Evolutionary conservation across 2,329 filamentous ascomycete species (phyloP).

Genomic region (Rutstroemia sydowiana): DNA sequence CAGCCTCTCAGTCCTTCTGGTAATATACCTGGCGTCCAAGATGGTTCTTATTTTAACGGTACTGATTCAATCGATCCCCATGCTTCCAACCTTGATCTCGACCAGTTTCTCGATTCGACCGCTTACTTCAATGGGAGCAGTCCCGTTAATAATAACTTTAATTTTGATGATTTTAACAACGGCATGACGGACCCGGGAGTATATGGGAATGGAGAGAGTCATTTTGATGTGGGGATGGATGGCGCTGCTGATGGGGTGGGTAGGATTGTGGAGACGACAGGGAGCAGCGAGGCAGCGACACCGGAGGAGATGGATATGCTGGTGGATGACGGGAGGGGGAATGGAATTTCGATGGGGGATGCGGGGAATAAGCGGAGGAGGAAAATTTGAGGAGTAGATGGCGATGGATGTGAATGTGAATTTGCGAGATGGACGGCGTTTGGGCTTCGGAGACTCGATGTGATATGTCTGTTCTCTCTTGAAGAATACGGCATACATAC

Average conservation of each 20-base stretch:
- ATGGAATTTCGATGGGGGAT: not conserved
- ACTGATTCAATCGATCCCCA: slow-evolving; percentile 30
- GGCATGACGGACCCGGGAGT: not conserved
- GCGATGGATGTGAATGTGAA: not conserved
- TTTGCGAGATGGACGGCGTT: not conserved
- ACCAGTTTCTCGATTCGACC: slow-evolving; percentile 40
- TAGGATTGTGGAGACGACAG: slow-evolving; percentile 17
- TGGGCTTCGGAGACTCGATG: too few relatives aligned
- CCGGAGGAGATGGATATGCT: slow-evolving; percentile 10
- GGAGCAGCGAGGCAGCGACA: slow-evolving; percentile 18
- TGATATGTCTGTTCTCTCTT: too few relatives aligned
- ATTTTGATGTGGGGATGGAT: slow-evolving; percentile 28
- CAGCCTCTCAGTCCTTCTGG: slow-evolving; percentile 76
- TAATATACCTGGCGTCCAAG: slow-evolving; percentile 62
- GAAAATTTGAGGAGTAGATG: not conserved
- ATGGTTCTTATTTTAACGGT: slow-evolving; percentile 28
- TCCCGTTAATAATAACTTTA: slow-evolving; percentile 17
- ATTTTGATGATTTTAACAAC: slow-evolving; percentile 15
- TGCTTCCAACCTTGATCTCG: slow-evolving; percentile 37
- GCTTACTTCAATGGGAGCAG: slow-evolving; percentile 33
- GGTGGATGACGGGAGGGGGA: not conserved
- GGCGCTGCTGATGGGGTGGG: slow-evolving; percentile 14
- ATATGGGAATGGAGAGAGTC: slow-evolving; percentile 15
- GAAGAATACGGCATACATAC: too few relatives aligned
- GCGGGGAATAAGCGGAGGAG: not conserved